Percentiles rank a stretch among this genome's conserved stretches.
phyloP scores from a whole-genome alignment of 805 yeast genomes.

The Cyberlindnera nakhonratchasimensis region DNA sequence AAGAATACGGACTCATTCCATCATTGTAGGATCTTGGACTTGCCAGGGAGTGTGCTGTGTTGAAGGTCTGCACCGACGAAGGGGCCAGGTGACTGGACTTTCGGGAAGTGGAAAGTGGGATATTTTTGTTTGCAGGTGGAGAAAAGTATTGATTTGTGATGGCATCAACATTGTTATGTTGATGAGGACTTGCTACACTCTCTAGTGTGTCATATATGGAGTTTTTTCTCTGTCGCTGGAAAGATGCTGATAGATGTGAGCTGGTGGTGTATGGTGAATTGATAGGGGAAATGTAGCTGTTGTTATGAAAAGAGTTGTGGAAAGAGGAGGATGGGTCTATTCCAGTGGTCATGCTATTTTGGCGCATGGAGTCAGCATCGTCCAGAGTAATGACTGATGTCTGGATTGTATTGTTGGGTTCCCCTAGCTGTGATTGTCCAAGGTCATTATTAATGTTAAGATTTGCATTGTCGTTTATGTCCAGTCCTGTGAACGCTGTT shows the following conservation, averaged over 20 bases:
- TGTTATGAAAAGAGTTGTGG: conserved; percentile 14
- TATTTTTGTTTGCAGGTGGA: conserved; percentile 21
- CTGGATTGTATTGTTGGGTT: neutral
- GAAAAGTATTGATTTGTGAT: conserved; percentile 25
- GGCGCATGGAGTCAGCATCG: conserved; percentile 2
- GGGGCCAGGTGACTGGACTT: conserved; percentile 9
- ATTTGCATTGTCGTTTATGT: conserved; percentile 1
- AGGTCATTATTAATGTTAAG: neutral
- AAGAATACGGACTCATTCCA: conserved; percentile 28
- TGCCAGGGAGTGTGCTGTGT: conserved; percentile 8
- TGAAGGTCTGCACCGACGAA: conserved; percentile 9
- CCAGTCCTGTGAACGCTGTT: conserved; percentile 15
- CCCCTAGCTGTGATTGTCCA: neutral
- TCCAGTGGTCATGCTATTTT: conserved; percentile 4
- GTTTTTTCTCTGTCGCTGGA: conserved; percentile 23
- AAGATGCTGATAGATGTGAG: conserved; percentile 19
- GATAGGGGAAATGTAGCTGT: conserved; percentile 20
- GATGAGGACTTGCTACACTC: conserved; percentile 21
- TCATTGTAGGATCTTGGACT: conserved; percentile 24
- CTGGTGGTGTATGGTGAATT: conserved; percentile 23
- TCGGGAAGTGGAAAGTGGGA: conserved; percentile 13
- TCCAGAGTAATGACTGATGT: conserved; percentile 2
- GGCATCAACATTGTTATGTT: conserved; percentile 6
- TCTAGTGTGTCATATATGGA: conserved; percentile 27
- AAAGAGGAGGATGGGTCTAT: conserved; percentile 8